phyloP scores from a whole-genome alignment of 2,329 filamentous ascomycete genomes.

The Penicillium sp. region DNA sequence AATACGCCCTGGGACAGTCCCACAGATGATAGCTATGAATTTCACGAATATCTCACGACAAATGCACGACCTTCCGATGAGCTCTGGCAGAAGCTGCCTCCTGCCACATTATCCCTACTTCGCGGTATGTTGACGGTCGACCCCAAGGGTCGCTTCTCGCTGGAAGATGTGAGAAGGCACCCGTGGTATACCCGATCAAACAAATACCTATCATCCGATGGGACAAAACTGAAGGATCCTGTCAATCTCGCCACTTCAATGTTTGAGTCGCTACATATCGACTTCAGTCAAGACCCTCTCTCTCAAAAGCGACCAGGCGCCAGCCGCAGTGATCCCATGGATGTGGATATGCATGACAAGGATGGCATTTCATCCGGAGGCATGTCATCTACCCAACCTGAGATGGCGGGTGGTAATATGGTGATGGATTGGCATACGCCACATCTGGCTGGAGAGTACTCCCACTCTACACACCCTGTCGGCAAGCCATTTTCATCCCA shows the following conservation, averaged over 20 bases:
- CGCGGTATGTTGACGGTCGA: slow-evolving; percentile 92
- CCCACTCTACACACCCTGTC: slow-evolving; percentile 52
- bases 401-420: slow-evolving; percentile 72
- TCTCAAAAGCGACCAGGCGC: slow-evolving; percentile 46
- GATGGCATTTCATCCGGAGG: slow-evolving; percentile 47
- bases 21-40: slow-evolving; percentile 84
- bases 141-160: slow-evolving; percentile 73
- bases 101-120: slow-evolving; percentile 75
- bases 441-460: slow-evolving; percentile 52
- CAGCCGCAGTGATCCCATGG: slow-evolving; percentile 64
- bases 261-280: slow-evolving; percentile 87
- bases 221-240: slow-evolving; percentile 71
- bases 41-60: slow-evolving; percentile 78
- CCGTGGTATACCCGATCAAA: slow-evolving; percentile 93
- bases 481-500: slow-evolving; percentile 39
- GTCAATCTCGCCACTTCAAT: slow-evolving; percentile 89
- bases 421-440: slow-evolving; percentile 89
- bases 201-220: slow-evolving; percentile 72
- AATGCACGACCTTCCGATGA: slow-evolving; percentile 82
- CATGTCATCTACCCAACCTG: slow-evolving; percentile 83
- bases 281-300: slow-evolving; percentile 72
- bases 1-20: slow-evolving; percentile 99
- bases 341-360: slow-evolving; percentile 61
- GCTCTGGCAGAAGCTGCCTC: slow-evolving; percentile 78
- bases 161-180: slow-evolving; percentile 83